phyloP scores from a whole-genome alignment of 1,284 basidiomycete genomes.

The Ceratobasidium sp. region DNA sequence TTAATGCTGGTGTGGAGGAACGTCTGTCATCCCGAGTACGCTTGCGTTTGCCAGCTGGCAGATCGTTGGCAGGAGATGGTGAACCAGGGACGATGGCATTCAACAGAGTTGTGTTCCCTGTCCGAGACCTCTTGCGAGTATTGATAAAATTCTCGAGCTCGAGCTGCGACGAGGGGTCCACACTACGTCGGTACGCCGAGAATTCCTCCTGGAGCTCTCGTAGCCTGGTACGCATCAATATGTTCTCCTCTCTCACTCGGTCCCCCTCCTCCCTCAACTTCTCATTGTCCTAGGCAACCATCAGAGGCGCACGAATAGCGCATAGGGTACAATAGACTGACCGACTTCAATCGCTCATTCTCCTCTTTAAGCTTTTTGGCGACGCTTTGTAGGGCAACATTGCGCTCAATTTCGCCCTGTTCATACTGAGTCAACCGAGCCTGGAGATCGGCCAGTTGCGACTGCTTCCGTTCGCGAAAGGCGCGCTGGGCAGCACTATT shows the following conservation, averaged over 20 bases:
- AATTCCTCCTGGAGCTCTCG: constrained; percentile 55
- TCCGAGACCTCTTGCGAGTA: constrained; percentile 39
- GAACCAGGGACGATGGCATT: not conserved
- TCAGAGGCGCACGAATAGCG: constrained; percentile 8
- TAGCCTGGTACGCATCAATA: constrained; percentile 58
- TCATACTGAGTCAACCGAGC: constrained; percentile 87
- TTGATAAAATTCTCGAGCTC: constrained; percentile 20
- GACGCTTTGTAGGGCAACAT: constrained; percentile 84
- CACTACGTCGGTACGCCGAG: constrained; percentile 35
- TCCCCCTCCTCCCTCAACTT: constrained; percentile 72
- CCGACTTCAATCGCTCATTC: constrained; percentile 62
- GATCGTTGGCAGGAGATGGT: constrained; percentile 3
- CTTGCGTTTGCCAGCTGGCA: constrained; percentile 32
- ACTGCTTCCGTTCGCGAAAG: constrained; percentile 90
- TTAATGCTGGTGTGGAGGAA: not conserved
- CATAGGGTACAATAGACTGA: constrained; percentile 1
- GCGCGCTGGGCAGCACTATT: constrained; percentile 88
- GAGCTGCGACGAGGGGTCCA: constrained; percentile 37
- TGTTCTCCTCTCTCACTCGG: constrained; percentile 65
- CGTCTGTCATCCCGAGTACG: constrained; percentile 20
- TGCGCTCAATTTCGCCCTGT: constrained; percentile 89
- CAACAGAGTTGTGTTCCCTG: constrained; percentile 2
- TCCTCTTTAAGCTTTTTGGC: constrained; percentile 90
- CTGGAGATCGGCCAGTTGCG: constrained; percentile 89
- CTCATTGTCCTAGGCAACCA: constrained; percentile 54